Evolutionary conservation across 2,329 filamentous ascomycete genomes (phyloP), one percentile per base, ranked within the genome.

Genomic region (Beauveria bassiana): DNA sequence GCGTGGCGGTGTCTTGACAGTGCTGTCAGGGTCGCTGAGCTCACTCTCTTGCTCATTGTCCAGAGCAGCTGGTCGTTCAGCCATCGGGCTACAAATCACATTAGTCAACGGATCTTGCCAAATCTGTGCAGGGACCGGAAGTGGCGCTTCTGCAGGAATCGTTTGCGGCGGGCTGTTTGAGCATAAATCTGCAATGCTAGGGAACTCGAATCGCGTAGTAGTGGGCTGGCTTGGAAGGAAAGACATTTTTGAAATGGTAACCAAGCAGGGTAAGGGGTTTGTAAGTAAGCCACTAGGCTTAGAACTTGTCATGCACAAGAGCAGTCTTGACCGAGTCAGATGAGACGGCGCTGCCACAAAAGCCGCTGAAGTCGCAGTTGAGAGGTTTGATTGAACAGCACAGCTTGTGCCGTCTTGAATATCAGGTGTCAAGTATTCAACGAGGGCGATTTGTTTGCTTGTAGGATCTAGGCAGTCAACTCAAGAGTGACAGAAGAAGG

Each of bases 1-100:
- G 49, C 74, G 76, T 8, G 77, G 76, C 12, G 78, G 72, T 10
- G 72, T 74, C 61, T 69, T 67, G 34, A 71, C 67, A 62, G 67
- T 73, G 65, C 72, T 75, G 24, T 67, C 69, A 7, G 72, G 73
- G 31, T 75, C 73, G 59, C 78, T 81, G 16, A 83, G 72, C 26
- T 80, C 79, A 64, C 73, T 75, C 42, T 74, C 72, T 45, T 68
- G 70, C 20, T 78, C 75, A 42, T 72, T 75, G 40, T 59, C 54
- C 38, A 43, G 14, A 53, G 28, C 43, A 34, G 42, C 55, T 26
- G 46, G 43, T n/a, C 26, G 52, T 77, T 73, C 26, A 45, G 9
- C n/a, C 34, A 43, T 3, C 6, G 28, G 52, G 24, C 59, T 61
- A 26, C 9, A 31, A 5, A 38, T 31, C 38, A 45, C 49, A n/a